Evolutionary conservation across 2,329 filamentous ascomycete species (phyloP), one percentile per base, ranked within the genome.

Genomic region (Coniochaeta sp.): DNA sequence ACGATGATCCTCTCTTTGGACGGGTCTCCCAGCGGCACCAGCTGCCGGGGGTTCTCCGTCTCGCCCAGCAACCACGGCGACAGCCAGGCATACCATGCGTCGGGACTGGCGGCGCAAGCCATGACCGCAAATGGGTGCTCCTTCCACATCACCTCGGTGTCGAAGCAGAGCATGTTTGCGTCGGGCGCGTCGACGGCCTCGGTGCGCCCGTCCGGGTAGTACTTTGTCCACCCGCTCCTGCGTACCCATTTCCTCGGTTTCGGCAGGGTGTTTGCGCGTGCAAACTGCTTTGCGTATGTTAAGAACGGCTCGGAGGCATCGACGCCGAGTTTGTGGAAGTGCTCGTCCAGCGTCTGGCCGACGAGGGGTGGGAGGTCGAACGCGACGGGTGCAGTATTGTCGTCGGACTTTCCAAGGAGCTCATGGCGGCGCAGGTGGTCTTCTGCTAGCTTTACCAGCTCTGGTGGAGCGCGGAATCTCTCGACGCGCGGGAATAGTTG

Each of bases 111-210:
- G 16, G 96, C 95, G 71, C 93, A 98, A 24, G 96, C 95, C 91
- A 99, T 98, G 60, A 96, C 91, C 0, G 96, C 92, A 73, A 91
- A 99, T 0, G 89, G 88, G 65, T 88, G 93, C 70, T 95, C 86
- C 71, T 96, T 96, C 84, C 89, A 99, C 88, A 99, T 88, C 55
- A 97, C 93, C 74, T 99, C 95, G 1, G 93, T 96, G 74, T 99
- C 95, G 67, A 99, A 99, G 40, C 89, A 93, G 59, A 98, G 78
- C 81, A 93, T 88, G 3, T 83, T 77, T 70, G 95, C 93, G 62
- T 93, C 81, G 0, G 96, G 95, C 10, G 86, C 85, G 62, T 89
- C 86, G 4, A 96, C 85, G 3, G 80, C 72, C 70, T 95, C 89
- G 17, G 81, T 82, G 14, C 77, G 80, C 24, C 91, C 92, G 71